Evolutionary conservation across 2,329 filamentous ascomycete species (phyloP), one percentile per base, ranked within the genome.

Genomic region (Aureobasidium sp.): DNA sequence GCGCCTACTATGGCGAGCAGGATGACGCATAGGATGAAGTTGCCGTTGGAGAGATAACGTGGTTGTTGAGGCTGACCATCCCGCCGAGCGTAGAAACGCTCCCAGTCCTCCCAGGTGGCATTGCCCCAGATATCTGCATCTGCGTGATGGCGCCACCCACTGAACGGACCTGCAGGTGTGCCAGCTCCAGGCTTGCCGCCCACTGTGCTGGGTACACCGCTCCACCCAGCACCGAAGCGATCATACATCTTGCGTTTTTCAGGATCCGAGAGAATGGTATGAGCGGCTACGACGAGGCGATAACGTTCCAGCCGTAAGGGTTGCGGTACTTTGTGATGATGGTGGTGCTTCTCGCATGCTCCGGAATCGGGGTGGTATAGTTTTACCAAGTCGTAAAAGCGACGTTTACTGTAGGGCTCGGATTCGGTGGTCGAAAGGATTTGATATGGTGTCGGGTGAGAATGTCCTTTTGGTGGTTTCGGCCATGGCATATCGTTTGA

Each of bases 61-160:
- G 82, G 82, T 67, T 84, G 83, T 15, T 50, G 53, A 8, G 42
- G 4, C 55, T 30, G 52, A 15, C 42, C 41, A 53, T 49, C 59
- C 32, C 54, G 42, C 13, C 53, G 42, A 11, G 52, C 52, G 63
- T 74, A 72, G 74, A 74, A 77, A 48, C 81, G 81, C 76, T 96
- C 90, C 92, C 92, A 97, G 73, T 99, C 94, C 72, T 99, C 94
- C 94, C 94, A 99, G 0, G 94, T 97, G 0, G 91, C 94, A 72
- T 97, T 97, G 67, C 78, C 73, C 69, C 79, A 83, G 53, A 86
- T 83, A 3, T 63, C 49, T 3, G 81, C 72, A 70, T 79, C 62
- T 69, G 77, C 68, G 69, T 77, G 66, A 64, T 76, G 67, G 39
- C 61, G 64, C 68, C 68, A 71, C 63, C 65, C 69, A 16, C 68